Percentiles rank a stretch among this genome's conserved stretches.
phyloP scores from a whole-genome alignment of 2,329 filamentous ascomycete species.

The Scopulariopsis brevicaulis region DNA sequence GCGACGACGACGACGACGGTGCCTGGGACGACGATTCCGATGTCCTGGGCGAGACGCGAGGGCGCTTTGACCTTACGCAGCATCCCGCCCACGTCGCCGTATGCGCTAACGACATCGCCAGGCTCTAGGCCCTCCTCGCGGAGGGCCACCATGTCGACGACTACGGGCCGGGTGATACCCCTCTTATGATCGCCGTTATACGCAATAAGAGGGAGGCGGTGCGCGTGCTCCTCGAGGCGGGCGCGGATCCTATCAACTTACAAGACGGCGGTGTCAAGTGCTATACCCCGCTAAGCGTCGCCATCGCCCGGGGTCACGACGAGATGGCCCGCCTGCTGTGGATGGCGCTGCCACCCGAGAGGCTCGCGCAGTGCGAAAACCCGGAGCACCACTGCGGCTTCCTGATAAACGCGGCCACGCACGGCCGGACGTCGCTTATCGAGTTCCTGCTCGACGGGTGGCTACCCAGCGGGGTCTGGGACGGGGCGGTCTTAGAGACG shows the following conservation, averaged over 20 bases:
- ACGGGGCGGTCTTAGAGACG: not conserved
- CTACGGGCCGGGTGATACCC: not conserved
- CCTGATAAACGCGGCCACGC: not conserved
- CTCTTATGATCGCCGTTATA: conserved; percentile 8
- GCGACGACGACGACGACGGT: no score
- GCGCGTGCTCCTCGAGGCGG: conserved; percentile 7
- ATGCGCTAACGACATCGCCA: not conserved
- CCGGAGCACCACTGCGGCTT: not conserved
- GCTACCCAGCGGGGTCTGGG: not conserved
- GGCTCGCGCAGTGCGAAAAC: not conserved
- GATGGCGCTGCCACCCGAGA: not conserved
- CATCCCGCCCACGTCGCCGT: not conserved
- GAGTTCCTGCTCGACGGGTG: not conserved
- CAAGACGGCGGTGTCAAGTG: not conserved
- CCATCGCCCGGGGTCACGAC: not conserved
- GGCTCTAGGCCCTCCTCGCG: not conserved
- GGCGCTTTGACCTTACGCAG: not conserved
- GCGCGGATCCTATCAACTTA: conserved; percentile 5
- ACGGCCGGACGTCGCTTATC: not conserved
- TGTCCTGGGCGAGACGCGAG: no score
- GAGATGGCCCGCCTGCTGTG: not conserved
- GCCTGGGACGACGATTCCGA: no score
- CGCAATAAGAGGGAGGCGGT: conserved; percentile 6
- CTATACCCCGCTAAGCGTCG: not conserved
- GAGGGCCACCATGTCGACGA: not conserved